These are phyloP conservation scores for Hypoxylon lenormandii DNA, from an alignment of 495 filamentous ascomycete species.

Conservation along the genomic window DNA sequence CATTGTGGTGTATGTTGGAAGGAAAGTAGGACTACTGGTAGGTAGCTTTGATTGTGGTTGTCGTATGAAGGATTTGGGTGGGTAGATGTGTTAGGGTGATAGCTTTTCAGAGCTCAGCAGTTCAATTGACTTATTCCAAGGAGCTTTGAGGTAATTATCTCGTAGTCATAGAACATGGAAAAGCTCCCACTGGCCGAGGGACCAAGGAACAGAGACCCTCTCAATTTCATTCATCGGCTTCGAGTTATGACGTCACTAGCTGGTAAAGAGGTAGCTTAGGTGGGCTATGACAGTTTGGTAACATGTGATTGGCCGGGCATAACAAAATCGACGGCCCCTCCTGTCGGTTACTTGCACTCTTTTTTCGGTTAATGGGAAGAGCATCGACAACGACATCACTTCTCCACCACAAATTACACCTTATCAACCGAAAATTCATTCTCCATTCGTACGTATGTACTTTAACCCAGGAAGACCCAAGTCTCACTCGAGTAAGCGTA, in stretches of 20 bases:
- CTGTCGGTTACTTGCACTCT: slow-evolving; percentile 12
- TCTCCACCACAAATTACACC: slow-evolving; percentile 30
- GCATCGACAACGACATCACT: slow-evolving; percentile 37
- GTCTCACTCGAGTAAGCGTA: too few relatives aligned
- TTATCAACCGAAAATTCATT: slow-evolving; percentile 20
- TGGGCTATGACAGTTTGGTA: slow-evolving; percentile 18
- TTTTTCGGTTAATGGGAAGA: slow-evolving; percentile 31
- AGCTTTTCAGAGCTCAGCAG: slow-evolving; percentile 13
- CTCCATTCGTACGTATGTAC: too few relatives aligned
- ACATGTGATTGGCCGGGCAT: slow-evolving; percentile 28
- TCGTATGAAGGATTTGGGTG: slow-evolving; percentile 10
- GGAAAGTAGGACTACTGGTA: not conserved
- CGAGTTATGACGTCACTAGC: slow-evolving; percentile 40
- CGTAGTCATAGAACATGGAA: slow-evolving; percentile 38
- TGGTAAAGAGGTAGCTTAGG: slow-evolving; percentile 13
- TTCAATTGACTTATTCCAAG: slow-evolving; percentile 24
- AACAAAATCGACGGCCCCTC: slow-evolving; percentile 2
- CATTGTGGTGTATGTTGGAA: slow-evolving; percentile 31
- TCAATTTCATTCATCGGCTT: slow-evolving; percentile 18
- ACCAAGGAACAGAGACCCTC: slow-evolving; percentile 16
- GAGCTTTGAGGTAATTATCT: slow-evolving; percentile 41
- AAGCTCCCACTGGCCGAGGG: slow-evolving; percentile 29
- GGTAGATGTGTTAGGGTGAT: slow-evolving; percentile 1
- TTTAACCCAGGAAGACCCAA: too few relatives aligned
- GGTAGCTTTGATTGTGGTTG: slow-evolving; percentile 7